phyloP scores from a whole-genome alignment of 2,329 filamentous ascomycete species.

The Volutella citrinella region DNA sequence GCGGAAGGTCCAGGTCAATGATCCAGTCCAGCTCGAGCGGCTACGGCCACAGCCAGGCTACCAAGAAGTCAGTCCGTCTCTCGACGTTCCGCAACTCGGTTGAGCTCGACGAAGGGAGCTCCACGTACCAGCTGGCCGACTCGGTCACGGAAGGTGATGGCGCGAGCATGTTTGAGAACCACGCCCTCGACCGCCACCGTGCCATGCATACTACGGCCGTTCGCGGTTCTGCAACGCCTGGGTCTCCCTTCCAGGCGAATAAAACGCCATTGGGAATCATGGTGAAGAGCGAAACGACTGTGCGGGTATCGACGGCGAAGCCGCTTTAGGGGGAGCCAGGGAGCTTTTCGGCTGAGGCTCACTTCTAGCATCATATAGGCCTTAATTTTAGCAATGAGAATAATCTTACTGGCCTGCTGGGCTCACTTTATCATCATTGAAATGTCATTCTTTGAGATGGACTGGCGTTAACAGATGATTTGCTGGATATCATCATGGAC shows the following conservation, averaged over 20 bases:
- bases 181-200: slow-evolving; percentile 15
- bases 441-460: too few relatives aligned
- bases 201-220: slow-evolving; percentile 13
- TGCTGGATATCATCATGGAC: too few relatives aligned
- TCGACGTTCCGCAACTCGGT: slow-evolving; percentile 13
- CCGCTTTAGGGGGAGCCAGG: background rate
- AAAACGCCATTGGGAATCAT: too few relatives aligned
- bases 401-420: too few relatives aligned
- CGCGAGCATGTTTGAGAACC: slow-evolving; percentile 16
- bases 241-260: background rate
- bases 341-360: too few relatives aligned
- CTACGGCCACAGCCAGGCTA: slow-evolving; percentile 14
- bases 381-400: too few relatives aligned
- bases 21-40: slow-evolving; percentile 16
- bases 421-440: too few relatives aligned
- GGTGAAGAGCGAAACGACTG: slow-evolving; percentile 22
- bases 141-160: slow-evolving; percentile 4
- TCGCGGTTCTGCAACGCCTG: background rate
- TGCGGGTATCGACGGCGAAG: slow-evolving; percentile 10
- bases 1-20: slow-evolving; percentile 9
- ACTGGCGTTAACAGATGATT: too few relatives aligned
- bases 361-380: too few relatives aligned
- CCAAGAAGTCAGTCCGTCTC: slow-evolving; percentile 18
- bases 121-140: slow-evolving; percentile 20
- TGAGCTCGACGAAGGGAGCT: slow-evolving; percentile 18